Evolutionary conservation across 305 asterid species (phyloP).

Genomic region (Fraxinus dipetala): DNA sequence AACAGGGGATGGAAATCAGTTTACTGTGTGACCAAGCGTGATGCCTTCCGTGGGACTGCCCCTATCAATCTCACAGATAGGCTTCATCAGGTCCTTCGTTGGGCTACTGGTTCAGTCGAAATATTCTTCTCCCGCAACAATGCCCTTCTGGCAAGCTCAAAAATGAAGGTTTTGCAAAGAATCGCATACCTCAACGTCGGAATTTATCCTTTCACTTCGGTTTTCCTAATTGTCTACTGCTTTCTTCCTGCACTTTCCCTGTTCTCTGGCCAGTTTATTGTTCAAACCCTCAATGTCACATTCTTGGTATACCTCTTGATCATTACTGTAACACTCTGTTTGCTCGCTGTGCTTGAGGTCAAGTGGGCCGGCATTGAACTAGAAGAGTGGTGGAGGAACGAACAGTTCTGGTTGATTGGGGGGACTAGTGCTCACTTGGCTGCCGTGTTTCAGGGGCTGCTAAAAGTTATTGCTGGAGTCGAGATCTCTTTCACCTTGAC

Average conservation of each 20-base stretch:
- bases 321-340: conserved; percentile 55
- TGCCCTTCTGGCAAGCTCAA: conserved; percentile 58
- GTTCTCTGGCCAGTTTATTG: conserved; percentile 72
- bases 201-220: conserved; percentile 66
- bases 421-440: conserved; percentile 78
- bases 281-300: conserved; percentile 57
- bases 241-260: conserved; percentile 72
- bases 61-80: conserved; percentile 73
- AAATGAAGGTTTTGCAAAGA: conserved; percentile 59
- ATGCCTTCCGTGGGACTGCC: conserved; percentile 78
- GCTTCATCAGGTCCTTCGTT: conserved; percentile 77
- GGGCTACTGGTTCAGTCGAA: conserved; percentile 83
- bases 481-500: conserved; percentile 71
- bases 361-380: conserved; percentile 74
- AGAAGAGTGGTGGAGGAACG: conserved; percentile 82
- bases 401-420: conserved; percentile 72
- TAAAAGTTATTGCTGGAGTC: conserved; percentile 62
- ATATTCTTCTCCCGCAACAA: conserved; percentile 73
- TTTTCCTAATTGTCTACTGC: conserved; percentile 64
- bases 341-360: conserved; percentile 65
- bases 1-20: conserved; percentile 71
- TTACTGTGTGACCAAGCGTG: conserved; percentile 68
- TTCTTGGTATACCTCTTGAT: conserved; percentile 57
- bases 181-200: conserved; percentile 63
- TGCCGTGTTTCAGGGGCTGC: conserved; percentile 66